Evolutionary conservation across 805 yeast species (phyloP).

Genomic region (Candida stauntonica): DNA sequence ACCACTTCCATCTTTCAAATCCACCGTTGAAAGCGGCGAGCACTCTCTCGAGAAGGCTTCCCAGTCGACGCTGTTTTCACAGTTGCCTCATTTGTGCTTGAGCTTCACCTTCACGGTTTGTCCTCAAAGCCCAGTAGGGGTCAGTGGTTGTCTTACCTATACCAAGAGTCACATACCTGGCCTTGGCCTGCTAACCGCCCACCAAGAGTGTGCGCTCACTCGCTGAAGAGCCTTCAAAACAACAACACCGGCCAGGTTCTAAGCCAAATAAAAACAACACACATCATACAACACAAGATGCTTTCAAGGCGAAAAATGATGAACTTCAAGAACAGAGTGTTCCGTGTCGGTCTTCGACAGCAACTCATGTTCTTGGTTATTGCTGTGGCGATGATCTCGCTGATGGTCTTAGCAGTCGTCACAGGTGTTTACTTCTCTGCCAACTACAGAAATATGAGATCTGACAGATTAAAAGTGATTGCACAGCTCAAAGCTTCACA

Average conservation of each 20-base stretch:
- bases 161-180: too few relatives aligned
- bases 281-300: slow-evolving; percentile 1
- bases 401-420: slow-evolving; percentile 68
- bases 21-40: too few relatives aligned
- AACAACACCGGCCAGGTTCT: neutral
- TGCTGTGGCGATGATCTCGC: slow-evolving; percentile 62
- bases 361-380: slow-evolving; percentile 72
- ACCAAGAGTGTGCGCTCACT: too few relatives aligned
- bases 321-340: slow-evolving; percentile 1
- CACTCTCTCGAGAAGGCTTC: too few relatives aligned
- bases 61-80: too few relatives aligned
- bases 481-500: slow-evolving; percentile 82
- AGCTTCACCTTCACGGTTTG: too few relatives aligned
- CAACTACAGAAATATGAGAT: slow-evolving; percentile 56
- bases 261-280: neutral
- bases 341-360: slow-evolving; percentile 58
- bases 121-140: too few relatives aligned
- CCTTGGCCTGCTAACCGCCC: too few relatives aligned
- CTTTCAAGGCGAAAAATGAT: neutral
- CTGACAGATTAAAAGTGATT: slow-evolving; percentile 69
- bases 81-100: too few relatives aligned
- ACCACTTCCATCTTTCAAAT: too few relatives aligned
- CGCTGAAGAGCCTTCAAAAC: too few relatives aligned
- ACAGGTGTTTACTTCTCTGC: slow-evolving; percentile 70
- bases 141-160: too few relatives aligned